These are phyloP conservation scores for Mrakiaceae sp. DNA, from an alignment of 1,284 basidiomycete species.

Conservation along the genomic window DNA sequence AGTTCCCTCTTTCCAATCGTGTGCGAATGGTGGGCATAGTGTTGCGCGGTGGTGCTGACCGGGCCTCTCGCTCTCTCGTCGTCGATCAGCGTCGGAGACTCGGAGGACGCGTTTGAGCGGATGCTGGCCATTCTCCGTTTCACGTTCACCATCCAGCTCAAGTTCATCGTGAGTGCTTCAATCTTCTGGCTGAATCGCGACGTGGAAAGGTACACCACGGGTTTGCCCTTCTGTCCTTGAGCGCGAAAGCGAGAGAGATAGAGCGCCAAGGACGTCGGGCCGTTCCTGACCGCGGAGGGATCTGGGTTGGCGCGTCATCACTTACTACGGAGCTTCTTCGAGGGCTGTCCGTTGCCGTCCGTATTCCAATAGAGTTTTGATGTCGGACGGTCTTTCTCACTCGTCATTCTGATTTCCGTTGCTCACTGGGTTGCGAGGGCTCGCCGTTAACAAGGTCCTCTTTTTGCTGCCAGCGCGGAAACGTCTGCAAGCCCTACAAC, in stretches of 20 bases:
- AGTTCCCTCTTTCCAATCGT: conserved; percentile 16
- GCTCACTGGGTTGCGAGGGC: not conserved
- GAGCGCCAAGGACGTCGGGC: too few relatives aligned
- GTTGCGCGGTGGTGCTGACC: not conserved
- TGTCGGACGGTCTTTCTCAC: not conserved
- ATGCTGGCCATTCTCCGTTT: conserved; percentile 86
- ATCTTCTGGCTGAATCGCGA: not conserved
- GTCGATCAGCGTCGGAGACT: conserved; percentile 64
- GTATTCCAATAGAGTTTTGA: too few relatives aligned
- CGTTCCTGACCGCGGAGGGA: too few relatives aligned
- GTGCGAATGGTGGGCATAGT: not conserved
- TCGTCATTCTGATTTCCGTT: not conserved
- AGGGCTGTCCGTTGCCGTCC: too few relatives aligned
- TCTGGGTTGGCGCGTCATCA: too few relatives aligned
- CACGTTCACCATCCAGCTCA: conserved; percentile 82
- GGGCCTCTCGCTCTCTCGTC: not conserved
- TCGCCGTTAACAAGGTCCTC: not conserved
- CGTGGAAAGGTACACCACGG: not conserved
- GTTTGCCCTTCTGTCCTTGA: too few relatives aligned
- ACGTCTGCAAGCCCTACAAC: conserved; percentile 93
- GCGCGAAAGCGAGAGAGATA: too few relatives aligned
- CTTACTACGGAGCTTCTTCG: too few relatives aligned
- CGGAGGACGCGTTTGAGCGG: conserved; percentile 76
- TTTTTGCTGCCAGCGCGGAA: conserved; percentile 50
- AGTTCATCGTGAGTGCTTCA: conserved; percentile 60